Conservation (phyloP, 306 rosid genomes). For the Alnus rubra region DNA sequence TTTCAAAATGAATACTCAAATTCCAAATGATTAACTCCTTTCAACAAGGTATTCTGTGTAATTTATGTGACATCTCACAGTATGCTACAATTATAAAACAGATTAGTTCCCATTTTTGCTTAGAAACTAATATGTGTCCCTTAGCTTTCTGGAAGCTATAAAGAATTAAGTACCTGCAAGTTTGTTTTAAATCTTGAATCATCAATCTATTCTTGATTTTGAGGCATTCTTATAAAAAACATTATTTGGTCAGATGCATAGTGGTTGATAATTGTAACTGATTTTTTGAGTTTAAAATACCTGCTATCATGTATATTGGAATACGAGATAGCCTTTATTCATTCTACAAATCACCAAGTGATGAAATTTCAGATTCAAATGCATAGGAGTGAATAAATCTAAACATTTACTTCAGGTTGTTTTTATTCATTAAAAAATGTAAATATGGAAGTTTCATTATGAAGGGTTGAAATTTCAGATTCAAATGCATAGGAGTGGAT, state of each 20-base stretch:
- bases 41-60: not conserved
- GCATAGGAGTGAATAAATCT: not conserved
- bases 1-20: not conserved
- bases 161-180: not conserved
- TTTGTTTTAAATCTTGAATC: not conserved
- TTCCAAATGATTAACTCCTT: not conserved
- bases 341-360: not conserved
- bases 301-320: not conserved
- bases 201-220: not conserved
- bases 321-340: not conserved
- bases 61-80: not conserved
- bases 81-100: not conserved
- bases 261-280: not conserved
- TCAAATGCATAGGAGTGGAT: not conserved
- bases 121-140: not conserved
- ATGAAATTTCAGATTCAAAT: not conserved
- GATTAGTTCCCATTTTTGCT: not conserved
- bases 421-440: too few species aligned
- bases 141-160: not conserved
- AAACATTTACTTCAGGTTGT: not conserved
- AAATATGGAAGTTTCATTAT: too few species aligned
- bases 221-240: not conserved
- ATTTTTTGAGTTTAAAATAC: not conserved
- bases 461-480: not conserved
- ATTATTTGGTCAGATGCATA: not conserved